Conservation (phyloP, 192 early-diverging fungal genomes). For the Entomortierella parvispora region DNA sequence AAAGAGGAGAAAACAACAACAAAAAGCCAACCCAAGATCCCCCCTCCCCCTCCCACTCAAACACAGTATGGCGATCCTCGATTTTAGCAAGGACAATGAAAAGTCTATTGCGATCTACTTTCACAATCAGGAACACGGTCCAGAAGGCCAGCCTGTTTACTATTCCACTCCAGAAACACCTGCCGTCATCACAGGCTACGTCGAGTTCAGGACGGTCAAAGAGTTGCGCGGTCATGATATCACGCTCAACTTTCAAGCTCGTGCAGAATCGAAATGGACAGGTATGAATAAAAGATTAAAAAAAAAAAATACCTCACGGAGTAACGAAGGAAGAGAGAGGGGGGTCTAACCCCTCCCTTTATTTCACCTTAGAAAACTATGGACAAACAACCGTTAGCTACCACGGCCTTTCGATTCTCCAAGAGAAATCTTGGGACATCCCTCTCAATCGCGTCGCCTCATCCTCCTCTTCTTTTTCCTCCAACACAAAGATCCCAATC, state of each 20-base stretch:
- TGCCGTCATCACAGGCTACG: constrained; percentile 31
- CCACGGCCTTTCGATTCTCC: constrained; percentile 6
- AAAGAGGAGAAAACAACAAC: too few species aligned
- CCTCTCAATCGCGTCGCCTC: constrained; percentile 12
- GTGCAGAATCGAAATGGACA: constrained; percentile 36
- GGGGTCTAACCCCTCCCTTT: background rate
- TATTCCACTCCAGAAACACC: constrained; percentile 26
- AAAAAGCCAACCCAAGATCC: too few species aligned
- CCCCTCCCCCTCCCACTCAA: too few species aligned
- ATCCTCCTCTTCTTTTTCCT: background rate
- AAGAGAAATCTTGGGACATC: constrained; percentile 34
- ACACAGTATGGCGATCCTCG: constrained; percentile 29
- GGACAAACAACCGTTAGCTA: constrained; percentile 12
- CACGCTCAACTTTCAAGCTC: constrained; percentile 23
- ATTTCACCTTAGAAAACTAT: constrained; percentile 12
- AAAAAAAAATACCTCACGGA: too few species aligned
- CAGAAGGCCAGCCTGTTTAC: constrained; percentile 28
- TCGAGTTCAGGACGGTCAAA: constrained; percentile 39
- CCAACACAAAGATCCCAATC: constrained; percentile 22
- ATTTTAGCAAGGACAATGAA: constrained; percentile 24
- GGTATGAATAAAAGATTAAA: too few species aligned
- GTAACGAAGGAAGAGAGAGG: too few species aligned
- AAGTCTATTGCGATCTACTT: constrained; percentile 40
- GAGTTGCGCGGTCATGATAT: constrained; percentile 28
- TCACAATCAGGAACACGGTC: constrained; percentile 19